A percentile compares a stretch with the other conserved stretches of the same genome.
phyloP scores from a whole-genome alignment of 164 flowering plant genomes.

The Euptelea pleiosperma region DNA sequence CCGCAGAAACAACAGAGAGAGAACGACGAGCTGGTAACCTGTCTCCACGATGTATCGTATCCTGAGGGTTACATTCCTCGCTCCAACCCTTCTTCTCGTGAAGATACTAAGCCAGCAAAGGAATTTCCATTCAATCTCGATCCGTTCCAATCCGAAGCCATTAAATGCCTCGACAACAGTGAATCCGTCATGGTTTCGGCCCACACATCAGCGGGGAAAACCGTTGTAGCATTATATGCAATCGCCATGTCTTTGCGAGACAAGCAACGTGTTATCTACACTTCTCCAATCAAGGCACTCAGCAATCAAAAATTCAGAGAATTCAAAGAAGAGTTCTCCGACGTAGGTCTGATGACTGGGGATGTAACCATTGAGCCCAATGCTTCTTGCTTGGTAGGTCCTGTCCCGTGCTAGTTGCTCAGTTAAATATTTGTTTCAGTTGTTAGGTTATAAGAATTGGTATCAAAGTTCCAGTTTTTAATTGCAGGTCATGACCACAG shows the following conservation, averaged over 20 bases:
- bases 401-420: background rate
- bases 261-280: conserved; percentile 87
- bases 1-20: conserved; percentile 43
- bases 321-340: conserved; percentile 92
- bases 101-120: conserved; percentile 59
- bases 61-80: conserved; percentile 54
- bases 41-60: conserved; percentile 83
- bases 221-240: conserved; percentile 91
- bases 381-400: conserved; percentile 91
- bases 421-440: background rate
- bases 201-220: conserved; percentile 98
- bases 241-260: conserved; percentile 90
- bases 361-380: conserved; percentile 97
- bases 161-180: conserved; percentile 71
- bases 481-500: conserved; percentile 96
- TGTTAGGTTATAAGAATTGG: background rate
- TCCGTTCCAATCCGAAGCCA: conserved; percentile 91
- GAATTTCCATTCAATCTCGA: conserved; percentile 78
- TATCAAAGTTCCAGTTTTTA: too few species aligned
- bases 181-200: conserved; percentile 99
- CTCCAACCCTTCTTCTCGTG: background rate
- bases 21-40: conserved; percentile 50
- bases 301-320: conserved; percentile 96
- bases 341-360: conserved; percentile 99
- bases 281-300: conserved; percentile 97